phyloP scores from a whole-genome alignment of 2,329 filamentous ascomycete species.

The Acephala macrosclerotiorum region DNA sequence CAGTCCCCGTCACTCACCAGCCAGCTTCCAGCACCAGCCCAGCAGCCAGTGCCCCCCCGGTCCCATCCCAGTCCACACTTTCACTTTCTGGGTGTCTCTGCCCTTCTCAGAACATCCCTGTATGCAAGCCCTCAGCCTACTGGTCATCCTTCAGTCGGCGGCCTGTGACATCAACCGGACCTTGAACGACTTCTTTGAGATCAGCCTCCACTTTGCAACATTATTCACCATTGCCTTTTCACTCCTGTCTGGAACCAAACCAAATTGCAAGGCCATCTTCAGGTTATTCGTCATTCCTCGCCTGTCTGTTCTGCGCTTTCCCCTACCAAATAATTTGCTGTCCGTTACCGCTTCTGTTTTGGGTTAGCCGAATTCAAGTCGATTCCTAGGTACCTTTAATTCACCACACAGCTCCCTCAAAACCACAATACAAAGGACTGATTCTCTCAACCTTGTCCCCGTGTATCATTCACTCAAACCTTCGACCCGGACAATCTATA shows the following conservation, averaged over 20 bases:
- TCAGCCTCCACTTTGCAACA: slow-evolving; percentile 40
- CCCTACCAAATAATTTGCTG: slow-evolving; percentile 22
- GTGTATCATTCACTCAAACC: slow-evolving; percentile 3
- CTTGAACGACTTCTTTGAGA: slow-evolving; percentile 41
- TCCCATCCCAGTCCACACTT: background rate
- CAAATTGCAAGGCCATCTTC: slow-evolving; percentile 20
- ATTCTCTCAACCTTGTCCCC: background rate
- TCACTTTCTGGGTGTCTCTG: slow-evolving; percentile 12
- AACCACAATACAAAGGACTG: background rate
- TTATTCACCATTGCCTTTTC: slow-evolving; percentile 23
- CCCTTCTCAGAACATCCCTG: slow-evolving; percentile 14
- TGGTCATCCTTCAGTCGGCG: slow-evolving; percentile 22
- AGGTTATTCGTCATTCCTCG: slow-evolving; percentile 31
- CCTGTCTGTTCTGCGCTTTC: slow-evolving; percentile 8
- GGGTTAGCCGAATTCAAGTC: slow-evolving; percentile 20
- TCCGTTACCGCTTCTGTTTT: slow-evolving; percentile 24
- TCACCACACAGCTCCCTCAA: background rate
- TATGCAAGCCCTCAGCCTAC: slow-evolving; percentile 19
- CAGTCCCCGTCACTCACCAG: background rate
- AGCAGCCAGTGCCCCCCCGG: background rate
- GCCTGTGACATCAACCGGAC: slow-evolving; percentile 44
- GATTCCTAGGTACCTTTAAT: slow-evolving; percentile 20
- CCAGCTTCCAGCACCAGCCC: background rate
- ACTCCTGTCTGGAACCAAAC: slow-evolving; percentile 33
- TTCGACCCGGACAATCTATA: background rate